Evolutionary conservation across 148 eudicot species (phyloP), one percentile per base, ranked within the genome.

Genomic region (Fallopia convolvulus): DNA sequence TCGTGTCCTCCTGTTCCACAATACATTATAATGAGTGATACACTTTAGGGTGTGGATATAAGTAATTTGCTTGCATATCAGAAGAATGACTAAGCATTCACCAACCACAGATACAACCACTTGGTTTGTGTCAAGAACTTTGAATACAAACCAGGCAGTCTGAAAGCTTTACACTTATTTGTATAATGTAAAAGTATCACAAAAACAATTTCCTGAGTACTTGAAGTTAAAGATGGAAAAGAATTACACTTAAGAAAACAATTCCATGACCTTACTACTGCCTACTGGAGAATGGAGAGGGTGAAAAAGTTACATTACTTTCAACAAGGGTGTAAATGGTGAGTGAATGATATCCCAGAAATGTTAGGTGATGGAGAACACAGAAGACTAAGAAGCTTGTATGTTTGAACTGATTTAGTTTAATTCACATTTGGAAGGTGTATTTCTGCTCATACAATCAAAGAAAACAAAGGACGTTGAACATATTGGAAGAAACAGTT

Each of bases 1-100:
- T 92, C 93, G 82, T 90, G 97, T 71, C 93, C 93, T 74, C 95
- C 97, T 90, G 88, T 32, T 33, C 44, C 72, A 68, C 72, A 68
- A 68, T 33, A 17, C 44, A 68, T 39, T 33, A 68, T 41, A 68
- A 13, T 17, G 8, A 15, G 44, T 33, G 36, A 68, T 36, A 36
- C 0, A 14, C 0, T 32, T 5, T 65, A 4, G 71, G n/a, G 40
- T 30, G 40, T 32, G 71, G 13, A 65, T 6, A 60, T 0, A 65
- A 13, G 65, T 6, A 2, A 23, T 58, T 58, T 58, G 10, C 65
- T 55, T 5, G 20, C 9, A 55, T 18, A 55, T 17, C 21, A 55
- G 8, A 55, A 55, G 8, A 55, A 55, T 55, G 60, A 55, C 8
- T 6, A n/a, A 18, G 13, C 68, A 10, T 17, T 60, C 14, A 23